Conservation (phyloP, 495 filamentous ascomycete species). For the Penicillium verhagenii region DNA sequence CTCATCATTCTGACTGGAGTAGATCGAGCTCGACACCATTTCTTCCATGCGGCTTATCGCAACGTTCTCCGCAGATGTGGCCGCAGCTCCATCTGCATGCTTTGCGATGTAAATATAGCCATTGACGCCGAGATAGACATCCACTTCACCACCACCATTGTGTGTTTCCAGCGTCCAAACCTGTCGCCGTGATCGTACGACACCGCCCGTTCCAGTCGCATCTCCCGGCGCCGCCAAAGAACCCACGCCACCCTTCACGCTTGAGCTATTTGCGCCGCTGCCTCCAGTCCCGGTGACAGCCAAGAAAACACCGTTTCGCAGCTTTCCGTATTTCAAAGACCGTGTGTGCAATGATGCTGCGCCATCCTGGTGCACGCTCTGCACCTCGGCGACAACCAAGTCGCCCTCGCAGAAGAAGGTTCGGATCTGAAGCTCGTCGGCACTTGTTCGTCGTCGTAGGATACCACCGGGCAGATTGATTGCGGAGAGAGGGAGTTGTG, state of each 20-base stretch:
- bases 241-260: conserved; percentile 31
- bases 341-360: conserved; percentile 85
- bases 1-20: conserved; percentile 87
- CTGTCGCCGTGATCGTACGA: conserved; percentile 76
- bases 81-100: conserved; percentile 57
- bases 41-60: conserved; percentile 84
- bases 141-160: conserved; percentile 71
- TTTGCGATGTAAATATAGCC: conserved; percentile 93
- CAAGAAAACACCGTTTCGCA: conserved; percentile 88
- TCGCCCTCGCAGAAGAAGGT: conserved; percentile 92
- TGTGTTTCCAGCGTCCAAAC: conserved; percentile 75
- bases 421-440: conserved; percentile 93
- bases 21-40: conserved; percentile 67
- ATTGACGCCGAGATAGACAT: conserved; percentile 90
- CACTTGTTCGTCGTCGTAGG: conserved; percentile 82
- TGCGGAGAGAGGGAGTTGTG: conserved; percentile 74
- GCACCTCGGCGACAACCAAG: conserved; percentile 86
- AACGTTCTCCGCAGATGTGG: conserved; percentile 48
- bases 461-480: conserved; percentile 97
- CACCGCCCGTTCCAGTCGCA: conserved; percentile 52
- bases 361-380: conserved; percentile 77
- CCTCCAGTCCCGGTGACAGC: conserved; percentile 77
- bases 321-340: conserved; percentile 87
- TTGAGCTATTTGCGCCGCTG: conserved; percentile 49
- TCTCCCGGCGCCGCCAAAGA: conserved; percentile 22